phyloP scores from a whole-genome alignment of 1,284 basidiomycete genomes.

The Ustilago sp. region DNA sequence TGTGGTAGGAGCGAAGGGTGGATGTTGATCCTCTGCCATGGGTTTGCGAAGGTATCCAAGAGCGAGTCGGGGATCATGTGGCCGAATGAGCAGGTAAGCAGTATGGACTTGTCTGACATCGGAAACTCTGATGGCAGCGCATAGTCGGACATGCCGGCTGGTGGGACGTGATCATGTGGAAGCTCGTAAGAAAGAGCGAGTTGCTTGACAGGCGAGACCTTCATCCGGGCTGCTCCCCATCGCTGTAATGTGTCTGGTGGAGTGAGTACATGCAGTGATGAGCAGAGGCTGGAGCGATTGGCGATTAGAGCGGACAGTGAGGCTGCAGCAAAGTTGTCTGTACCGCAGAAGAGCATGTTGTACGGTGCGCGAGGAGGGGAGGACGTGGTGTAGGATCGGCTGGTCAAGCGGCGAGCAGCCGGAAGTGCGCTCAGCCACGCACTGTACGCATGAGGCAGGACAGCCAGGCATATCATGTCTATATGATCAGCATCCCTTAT shows the following conservation, averaged over 20 bases:
- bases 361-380: slow-evolving; percentile 44
- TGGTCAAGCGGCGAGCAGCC: neutral
- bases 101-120: slow-evolving; percentile 70
- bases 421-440: neutral
- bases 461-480: neutral
- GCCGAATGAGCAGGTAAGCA: slow-evolving; percentile 92
- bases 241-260: slow-evolving; percentile 71
- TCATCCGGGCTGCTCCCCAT: slow-evolving; percentile 63
- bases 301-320: slow-evolving; percentile 38
- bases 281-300: slow-evolving; percentile 5
- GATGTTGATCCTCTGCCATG: slow-evolving; percentile 81
- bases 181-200: slow-evolving; percentile 45
- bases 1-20: slow-evolving; percentile 89
- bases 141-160: slow-evolving; percentile 33
- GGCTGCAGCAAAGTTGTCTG: slow-evolving; percentile 56
- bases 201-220: slow-evolving; percentile 55
- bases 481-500: neutral
- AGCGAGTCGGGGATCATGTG: slow-evolving; percentile 81
- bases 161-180: slow-evolving; percentile 36
- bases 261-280: slow-evolving; percentile 74
- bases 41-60: slow-evolving; percentile 76
- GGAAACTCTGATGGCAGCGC: slow-evolving; percentile 12
- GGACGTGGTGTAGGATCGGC: neutral
- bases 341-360: slow-evolving; percentile 67
- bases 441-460: neutral